Evolutionary conservation across 2,329 filamentous ascomycete genomes (phyloP), one percentile per base, ranked within the genome.

Genomic region (Clonostachys byssicola): DNA sequence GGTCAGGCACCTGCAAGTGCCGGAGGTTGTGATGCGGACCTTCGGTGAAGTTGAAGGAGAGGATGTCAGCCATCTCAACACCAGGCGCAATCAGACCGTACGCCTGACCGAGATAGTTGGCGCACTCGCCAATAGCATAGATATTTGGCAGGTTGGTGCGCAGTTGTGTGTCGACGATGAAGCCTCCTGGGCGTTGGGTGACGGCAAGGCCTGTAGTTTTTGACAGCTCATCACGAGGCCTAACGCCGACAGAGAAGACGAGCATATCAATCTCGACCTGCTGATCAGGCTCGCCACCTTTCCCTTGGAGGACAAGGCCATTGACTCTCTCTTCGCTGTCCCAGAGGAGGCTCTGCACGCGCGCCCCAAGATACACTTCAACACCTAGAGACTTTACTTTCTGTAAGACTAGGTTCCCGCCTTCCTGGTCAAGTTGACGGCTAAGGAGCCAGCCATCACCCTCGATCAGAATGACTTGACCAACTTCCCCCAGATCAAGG

Each of bases 61-160:
- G 79, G 1, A 96, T 85, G 55, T 95, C 91, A 1, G 92, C 92
- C 89, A 95, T 95, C 65, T 95, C 92, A 35, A 96, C 79, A 16
- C 91, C 91, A 0, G 91, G 91, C 0, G 88, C 90, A 56, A 96
- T 95, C 17, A 96, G 79, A 6, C 91, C 91, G 54, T 90, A 96
- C 0, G 89, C 91, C 65, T 94, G 87, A 54, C 82, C 86, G 52
- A 92, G 78, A 89, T 89, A 96, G 68, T 86, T 94, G 6, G 91
- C 90, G 57, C 91, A 96, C 66, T 96, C 92, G 48, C 91, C 92
- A 44, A 96, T 86, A 42, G 91, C 91, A 61, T 94, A 96, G 44
- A 96, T 80, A 52, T 86, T 83, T 0, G 81, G 73, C 5, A 77
- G 64, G 34, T 81, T 94, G 3, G 91, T 95, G 51, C 77, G 75